Conservation (phyloP, 2,329 filamentous ascomycete species). For the Talaromyces sp. region DNA sequence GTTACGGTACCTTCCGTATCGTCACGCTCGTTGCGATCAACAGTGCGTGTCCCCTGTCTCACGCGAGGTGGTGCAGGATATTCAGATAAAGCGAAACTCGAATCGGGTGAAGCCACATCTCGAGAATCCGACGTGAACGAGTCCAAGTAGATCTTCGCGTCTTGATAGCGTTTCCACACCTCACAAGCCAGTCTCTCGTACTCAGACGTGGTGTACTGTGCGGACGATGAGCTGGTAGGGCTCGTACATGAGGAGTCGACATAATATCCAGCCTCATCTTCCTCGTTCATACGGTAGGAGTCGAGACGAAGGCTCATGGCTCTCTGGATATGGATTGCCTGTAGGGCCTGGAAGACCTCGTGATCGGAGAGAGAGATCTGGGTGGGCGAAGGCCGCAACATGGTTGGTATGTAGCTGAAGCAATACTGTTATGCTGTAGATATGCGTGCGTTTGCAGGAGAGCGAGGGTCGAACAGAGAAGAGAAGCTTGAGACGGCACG, state of each 20-base stretch:
- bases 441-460: background rate
- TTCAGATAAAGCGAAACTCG: background rate
- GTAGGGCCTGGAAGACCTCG: slow-evolving; percentile 6
- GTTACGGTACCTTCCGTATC: background rate
- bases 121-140: background rate
- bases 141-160: background rate
- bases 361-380: slow-evolving; percentile 5
- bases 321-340: background rate
- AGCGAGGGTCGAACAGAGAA: background rate
- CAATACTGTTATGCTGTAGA: background rate
- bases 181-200: background rate
- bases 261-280: background rate
- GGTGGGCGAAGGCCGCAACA: slow-evolving; percentile 9
- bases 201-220: background rate
- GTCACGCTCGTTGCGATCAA: background rate
- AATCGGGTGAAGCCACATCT: background rate
- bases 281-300: background rate
- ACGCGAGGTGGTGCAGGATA: background rate
- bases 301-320: background rate
- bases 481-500: background rate
- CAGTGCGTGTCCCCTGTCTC: background rate
- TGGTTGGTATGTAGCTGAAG: background rate
- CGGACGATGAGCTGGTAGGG: background rate
- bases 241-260: background rate
- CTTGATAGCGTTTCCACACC: background rate